Evolutionary conservation across 2,329 filamentous ascomycete species (phyloP).

Genomic region (Corynespora cassiicola): DNA sequence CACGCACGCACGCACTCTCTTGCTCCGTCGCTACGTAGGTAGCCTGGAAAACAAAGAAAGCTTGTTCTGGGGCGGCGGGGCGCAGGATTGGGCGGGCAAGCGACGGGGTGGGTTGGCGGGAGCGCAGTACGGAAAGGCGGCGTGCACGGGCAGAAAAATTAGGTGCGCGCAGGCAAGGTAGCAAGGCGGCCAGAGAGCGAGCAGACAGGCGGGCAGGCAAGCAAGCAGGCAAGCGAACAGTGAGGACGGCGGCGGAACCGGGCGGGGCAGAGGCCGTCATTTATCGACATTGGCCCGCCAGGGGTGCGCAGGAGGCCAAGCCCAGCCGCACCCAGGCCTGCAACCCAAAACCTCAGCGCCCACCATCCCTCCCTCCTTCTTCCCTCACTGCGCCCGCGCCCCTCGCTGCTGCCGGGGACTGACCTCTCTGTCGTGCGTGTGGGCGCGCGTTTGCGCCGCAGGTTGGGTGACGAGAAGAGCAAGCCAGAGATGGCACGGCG

Average conservation of each 20-base stretch:
- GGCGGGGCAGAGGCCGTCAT: slow-evolving; percentile 18
- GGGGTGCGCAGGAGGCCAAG: slow-evolving; percentile 13
- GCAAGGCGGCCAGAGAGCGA: too few relatives aligned
- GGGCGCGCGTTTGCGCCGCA: slow-evolving; percentile 1
- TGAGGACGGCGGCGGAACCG: too few relatives aligned
- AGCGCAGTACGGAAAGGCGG: slow-evolving; percentile 11
- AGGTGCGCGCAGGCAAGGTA: too few relatives aligned
- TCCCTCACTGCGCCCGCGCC: slow-evolving; percentile 11
- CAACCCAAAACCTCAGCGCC: slow-evolving; percentile 3
- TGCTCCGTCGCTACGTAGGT: too few relatives aligned
- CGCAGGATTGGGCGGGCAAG: slow-evolving; percentile 21
- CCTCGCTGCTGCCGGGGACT: slow-evolving; percentile 2
- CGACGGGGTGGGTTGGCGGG: slow-evolving; percentile 14
- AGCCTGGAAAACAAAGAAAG: too few relatives aligned
- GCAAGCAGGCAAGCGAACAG: too few relatives aligned
- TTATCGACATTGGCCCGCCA: slow-evolving; percentile 15
- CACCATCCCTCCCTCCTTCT: slow-evolving; percentile 13
- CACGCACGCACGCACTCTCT: too few relatives aligned
- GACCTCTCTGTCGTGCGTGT: neutral
- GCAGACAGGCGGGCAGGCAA: too few relatives aligned
- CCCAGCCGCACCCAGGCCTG: slow-evolving; percentile 4
- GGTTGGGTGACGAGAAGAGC: slow-evolving; percentile 45
- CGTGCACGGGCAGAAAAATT: slow-evolving; percentile 11
- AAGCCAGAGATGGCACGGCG: slow-evolving; percentile 31
- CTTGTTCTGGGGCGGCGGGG: slow-evolving; percentile 3